Evolutionary conservation across 345 rosid species (phyloP).

Genomic region (Eucalyptus pauciflora): DNA sequence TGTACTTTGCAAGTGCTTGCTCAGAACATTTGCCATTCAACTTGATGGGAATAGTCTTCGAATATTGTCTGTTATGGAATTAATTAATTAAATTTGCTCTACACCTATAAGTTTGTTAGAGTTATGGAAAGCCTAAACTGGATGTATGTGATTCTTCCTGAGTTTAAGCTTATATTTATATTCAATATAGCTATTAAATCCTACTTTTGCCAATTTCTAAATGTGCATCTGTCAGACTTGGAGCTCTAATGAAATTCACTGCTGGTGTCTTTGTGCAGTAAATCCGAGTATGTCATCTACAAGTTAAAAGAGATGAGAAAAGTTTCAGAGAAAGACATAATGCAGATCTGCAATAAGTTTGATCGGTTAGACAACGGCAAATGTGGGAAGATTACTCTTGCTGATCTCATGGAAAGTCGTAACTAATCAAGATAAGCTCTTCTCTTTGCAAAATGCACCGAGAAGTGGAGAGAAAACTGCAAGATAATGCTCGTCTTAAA

Average conservation of each 20-base stretch:
- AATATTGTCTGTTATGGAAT: neutral
- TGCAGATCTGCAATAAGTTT: constrained; percentile 42
- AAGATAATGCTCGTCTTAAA: neutral
- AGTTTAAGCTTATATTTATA: neutral
- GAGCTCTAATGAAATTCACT: constrained; percentile 7
- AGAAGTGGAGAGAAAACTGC: neutral
- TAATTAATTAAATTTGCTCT: neutral
- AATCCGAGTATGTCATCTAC: constrained; percentile 60
- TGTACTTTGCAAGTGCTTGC: neutral
- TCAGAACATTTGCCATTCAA: neutral
- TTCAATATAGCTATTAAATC: neutral
- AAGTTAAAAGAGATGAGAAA: constrained; percentile 72
- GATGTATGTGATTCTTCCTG: neutral
- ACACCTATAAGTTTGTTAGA: neutral
- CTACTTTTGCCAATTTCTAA: neutral
- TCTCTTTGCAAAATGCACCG: neutral
- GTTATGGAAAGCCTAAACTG: neutral
- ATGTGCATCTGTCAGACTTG: constrained; percentile 15
- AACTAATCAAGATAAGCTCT: neutral
- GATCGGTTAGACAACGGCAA: constrained; percentile 60
- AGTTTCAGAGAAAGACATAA: constrained; percentile 52
- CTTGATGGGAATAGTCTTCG: neutral
- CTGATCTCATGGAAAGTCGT: constrained; percentile 47
- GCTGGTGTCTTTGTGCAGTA: neutral
- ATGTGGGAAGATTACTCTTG: constrained; percentile 67